Percentiles rank a stretch among this genome's conserved stretches.
Conservation (phyloP, 257 asterid genomes). For the Solanum tacnaense region DNA sequence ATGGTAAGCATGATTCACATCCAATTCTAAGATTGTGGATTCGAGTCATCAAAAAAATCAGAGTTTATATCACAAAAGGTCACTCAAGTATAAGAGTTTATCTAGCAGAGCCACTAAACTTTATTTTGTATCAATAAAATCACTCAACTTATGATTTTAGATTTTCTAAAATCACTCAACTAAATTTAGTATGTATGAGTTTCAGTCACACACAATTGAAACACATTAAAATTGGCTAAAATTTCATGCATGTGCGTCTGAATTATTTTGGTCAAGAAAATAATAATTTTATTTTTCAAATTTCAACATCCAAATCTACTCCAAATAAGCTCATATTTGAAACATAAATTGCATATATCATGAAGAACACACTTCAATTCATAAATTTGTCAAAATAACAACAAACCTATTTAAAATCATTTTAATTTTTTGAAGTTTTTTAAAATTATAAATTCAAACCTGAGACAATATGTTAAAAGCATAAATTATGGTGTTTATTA, state of each 20-base stretch:
- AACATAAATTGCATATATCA: background rate
- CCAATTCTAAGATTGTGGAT: too few species aligned
- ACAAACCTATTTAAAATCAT: background rate
- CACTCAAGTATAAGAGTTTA: background rate
- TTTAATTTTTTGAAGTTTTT: too few species aligned
- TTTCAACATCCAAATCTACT: background rate
- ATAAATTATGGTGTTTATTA: too few species aligned
- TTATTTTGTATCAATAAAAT: background rate
- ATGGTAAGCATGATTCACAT: background rate
- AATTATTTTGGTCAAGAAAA: background rate
- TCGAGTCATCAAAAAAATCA: background rate
- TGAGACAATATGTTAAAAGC: rapidly evolving
- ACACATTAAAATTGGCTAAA: background rate
- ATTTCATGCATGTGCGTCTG: too few species aligned
- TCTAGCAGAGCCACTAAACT: background rate
- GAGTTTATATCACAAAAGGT: background rate
- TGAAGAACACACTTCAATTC: background rate
- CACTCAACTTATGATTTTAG: background rate
- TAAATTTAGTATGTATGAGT: background rate
- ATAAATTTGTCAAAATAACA: background rate
- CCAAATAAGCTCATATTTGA: background rate
- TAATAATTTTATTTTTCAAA: background rate
- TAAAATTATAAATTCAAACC: background rate
- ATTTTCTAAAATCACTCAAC: too few species aligned
- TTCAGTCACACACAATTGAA: background rate